Conservation (phyloP, 805 yeast genomes). For the Candida ponderosae region DNA sequence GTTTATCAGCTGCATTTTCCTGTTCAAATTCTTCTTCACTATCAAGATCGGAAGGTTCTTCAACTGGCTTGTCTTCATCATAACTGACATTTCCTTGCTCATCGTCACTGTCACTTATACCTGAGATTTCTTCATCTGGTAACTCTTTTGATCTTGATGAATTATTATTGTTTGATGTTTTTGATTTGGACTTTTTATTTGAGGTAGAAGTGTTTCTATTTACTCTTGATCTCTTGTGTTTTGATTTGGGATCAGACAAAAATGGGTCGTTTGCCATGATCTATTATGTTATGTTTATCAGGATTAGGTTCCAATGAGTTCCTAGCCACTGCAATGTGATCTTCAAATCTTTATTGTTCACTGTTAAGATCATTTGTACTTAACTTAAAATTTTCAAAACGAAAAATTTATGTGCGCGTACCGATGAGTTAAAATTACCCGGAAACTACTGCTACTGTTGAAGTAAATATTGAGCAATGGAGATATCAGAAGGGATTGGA, state of each 20-base stretch:
- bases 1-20: constrained; percentile 86
- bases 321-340: no score
- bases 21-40: constrained; percentile 67
- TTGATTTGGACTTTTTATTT: constrained; percentile 7
- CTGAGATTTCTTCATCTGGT: constrained; percentile 50
- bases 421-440: no score
- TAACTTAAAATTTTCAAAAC: no score
- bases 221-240: constrained; percentile 17
- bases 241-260: constrained; percentile 51
- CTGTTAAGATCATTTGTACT: no score
- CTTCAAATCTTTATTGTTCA: no score
- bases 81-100: constrained; percentile 32
- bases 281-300: background rate
- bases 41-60: constrained; percentile 34
- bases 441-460: no score
- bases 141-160: background rate
- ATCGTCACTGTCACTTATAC: constrained; percentile 40
- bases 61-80: constrained; percentile 24
- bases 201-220: constrained; percentile 9
- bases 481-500: no score
- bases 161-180: background rate
- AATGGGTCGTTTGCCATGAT: constrained; percentile 53
- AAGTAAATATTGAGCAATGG: no score
- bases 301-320: background rate
- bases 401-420: no score